phyloP scores from a whole-genome alignment of 371 early-diverging fungal species.

The Haplosporangium sp. region DNA sequence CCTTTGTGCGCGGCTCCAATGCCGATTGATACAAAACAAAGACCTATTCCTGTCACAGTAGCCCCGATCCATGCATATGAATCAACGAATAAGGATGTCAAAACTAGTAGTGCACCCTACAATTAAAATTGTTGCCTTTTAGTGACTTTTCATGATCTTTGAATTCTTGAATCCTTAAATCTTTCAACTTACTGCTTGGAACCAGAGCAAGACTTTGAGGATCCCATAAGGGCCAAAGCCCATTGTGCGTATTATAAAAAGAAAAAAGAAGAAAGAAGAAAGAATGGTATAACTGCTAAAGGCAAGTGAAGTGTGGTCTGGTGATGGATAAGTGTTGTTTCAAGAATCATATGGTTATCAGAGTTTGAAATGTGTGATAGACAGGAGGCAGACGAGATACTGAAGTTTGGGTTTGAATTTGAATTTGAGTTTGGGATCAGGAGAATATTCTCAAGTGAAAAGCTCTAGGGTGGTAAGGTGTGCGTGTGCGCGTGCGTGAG shows the following conservation, averaged over 20 bases:
- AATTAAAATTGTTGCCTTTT: background rate
- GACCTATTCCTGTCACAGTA: conserved; percentile 20
- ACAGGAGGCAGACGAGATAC: background rate
- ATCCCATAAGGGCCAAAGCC: conserved; percentile 19
- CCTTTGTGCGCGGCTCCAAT: conserved; percentile 42
- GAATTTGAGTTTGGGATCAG: background rate
- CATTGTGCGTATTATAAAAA: conserved; percentile 17
- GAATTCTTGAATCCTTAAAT: background rate
- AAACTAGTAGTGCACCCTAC: conserved; percentile 30
- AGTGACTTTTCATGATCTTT: background rate
- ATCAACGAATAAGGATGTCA: conserved; percentile 39
- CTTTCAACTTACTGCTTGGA: conserved; percentile 42
- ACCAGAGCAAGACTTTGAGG: conserved; percentile 49
- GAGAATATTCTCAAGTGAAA: background rate
- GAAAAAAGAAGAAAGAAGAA: too few species aligned
- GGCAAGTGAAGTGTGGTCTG: background rate
- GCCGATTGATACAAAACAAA: conserved; percentile 29
- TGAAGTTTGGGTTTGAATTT: too few species aligned
- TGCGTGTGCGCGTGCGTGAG: background rate
- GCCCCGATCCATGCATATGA: conserved; percentile 43
- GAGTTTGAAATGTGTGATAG: background rate
- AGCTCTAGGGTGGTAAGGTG: background rate
- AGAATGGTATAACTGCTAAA: background rate
- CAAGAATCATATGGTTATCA: background rate
- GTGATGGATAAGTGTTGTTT: background rate